These are phyloP conservation scores for Puccinia coronata DNA, from an alignment of 1,284 basidiomycete genomes.

Conservation along the genomic window DNA sequence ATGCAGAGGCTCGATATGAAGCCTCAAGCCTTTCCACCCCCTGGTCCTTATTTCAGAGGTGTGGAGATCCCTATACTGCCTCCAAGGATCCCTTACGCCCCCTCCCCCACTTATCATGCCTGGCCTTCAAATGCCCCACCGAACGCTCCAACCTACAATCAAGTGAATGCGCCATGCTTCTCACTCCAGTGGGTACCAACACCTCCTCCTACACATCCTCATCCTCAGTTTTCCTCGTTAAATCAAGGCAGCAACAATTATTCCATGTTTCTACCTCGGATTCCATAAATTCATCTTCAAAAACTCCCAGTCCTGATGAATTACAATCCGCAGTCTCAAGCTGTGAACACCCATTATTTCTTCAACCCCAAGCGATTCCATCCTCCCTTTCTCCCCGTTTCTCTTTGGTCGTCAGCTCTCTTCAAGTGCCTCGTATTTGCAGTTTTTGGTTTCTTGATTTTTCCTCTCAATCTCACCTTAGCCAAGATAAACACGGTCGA, in stretches of 20 bases:
- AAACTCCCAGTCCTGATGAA: neutral
- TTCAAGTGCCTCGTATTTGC: too few species aligned
- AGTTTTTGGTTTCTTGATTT: too few species aligned
- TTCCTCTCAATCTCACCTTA: too few species aligned
- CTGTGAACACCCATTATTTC: too few species aligned
- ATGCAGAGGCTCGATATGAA: neutral
- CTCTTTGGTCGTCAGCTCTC: too few species aligned
- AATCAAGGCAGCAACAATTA: neutral
- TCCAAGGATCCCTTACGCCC: conserved; percentile 8
- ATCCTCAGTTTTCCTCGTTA: neutral
- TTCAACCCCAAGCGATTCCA: too few species aligned
- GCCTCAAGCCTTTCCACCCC: neutral
- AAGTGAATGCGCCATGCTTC: neutral
- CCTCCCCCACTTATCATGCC: neutral
- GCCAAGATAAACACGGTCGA: too few species aligned
- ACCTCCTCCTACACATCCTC: neutral
- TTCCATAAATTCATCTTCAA: neutral
- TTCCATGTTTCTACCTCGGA: neutral
- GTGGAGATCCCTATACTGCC: neutral
- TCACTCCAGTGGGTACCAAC: conserved; percentile 18
- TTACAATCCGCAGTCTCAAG: too few species aligned
- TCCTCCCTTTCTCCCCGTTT: neutral
- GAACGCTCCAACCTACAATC: neutral
- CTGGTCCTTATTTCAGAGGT: neutral
- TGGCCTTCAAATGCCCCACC: neutral